These are phyloP conservation scores for Glycine latifolia DNA, from an alignment of 306 rosid genomes.

Conservation along the genomic window DNA sequence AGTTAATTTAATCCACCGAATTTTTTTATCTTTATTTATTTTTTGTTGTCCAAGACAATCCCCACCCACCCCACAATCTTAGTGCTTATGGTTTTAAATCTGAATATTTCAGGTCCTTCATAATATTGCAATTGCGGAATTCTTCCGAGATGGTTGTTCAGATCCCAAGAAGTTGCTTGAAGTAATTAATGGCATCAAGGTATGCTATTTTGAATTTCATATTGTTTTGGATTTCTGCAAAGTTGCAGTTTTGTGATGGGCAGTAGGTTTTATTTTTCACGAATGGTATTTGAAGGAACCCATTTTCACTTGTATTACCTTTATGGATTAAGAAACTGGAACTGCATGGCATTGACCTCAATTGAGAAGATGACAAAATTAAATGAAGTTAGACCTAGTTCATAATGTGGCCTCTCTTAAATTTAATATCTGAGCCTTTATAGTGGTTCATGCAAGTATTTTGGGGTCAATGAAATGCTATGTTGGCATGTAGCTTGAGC, in stretches of 20 bases:
- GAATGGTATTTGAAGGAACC: constrained; percentile 24
- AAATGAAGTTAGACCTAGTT: constrained; percentile 38
- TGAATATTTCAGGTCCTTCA: constrained; percentile 76
- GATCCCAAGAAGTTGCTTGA: constrained; percentile 88
- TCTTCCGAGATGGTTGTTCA: constrained; percentile 83
- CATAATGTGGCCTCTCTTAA: constrained; percentile 33
- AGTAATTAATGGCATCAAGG: constrained; percentile 82
- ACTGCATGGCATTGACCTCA: constrained; percentile 24
- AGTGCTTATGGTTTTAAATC: constrained; percentile 35
- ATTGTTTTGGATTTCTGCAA: neutral
- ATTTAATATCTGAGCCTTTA: constrained; percentile 21
- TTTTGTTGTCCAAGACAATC: too few relatives aligned
- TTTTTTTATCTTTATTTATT: too few relatives aligned
- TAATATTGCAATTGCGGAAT: constrained; percentile 86
- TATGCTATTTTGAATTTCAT: constrained; percentile 44
- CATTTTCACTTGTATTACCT: neutral
- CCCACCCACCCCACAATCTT: neutral
- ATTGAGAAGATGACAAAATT: constrained; percentile 14
- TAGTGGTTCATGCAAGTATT: constrained; percentile 20
- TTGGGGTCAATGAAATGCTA: constrained; percentile 23
- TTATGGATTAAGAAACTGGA: constrained; percentile 32
- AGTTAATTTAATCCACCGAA: too few relatives aligned
- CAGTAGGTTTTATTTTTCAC: constrained; percentile 2
- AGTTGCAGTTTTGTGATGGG: constrained; percentile 30
- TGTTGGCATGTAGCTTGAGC: constrained; percentile 9